phyloP scores from a whole-genome alignment of 1,139 yeast species.

The Candida sp. region DNA sequence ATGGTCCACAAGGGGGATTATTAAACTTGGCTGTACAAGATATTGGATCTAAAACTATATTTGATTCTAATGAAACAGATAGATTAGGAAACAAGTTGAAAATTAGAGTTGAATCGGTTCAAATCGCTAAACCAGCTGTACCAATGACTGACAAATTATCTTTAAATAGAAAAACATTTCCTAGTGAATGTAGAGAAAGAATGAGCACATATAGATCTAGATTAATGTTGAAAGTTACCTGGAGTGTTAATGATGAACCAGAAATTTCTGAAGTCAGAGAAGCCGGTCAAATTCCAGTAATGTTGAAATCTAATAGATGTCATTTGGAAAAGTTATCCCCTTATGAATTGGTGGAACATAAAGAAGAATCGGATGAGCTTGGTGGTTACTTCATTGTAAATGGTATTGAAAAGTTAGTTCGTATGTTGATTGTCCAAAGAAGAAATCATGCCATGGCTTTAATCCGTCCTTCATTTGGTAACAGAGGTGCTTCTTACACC shows the following conservation, averaged over 20 bases:
- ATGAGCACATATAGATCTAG: constrained; percentile 73
- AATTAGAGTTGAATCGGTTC: constrained; percentile 82
- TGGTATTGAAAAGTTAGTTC: constrained; percentile 93
- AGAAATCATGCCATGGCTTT: constrained; percentile 98
- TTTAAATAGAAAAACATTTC: constrained; percentile 76
- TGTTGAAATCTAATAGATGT: constrained; percentile 89
- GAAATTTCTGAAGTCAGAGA: constrained; percentile 81
- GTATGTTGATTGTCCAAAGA: constrained; percentile 98
- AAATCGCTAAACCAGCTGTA: constrained; percentile 79
- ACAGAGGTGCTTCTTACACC: constrained; percentile 90
- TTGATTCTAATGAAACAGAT: constrained; percentile 66
- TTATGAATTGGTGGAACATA: constrained; percentile 66
- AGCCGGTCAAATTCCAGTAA: constrained; percentile 88
- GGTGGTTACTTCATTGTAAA: constrained; percentile 97
- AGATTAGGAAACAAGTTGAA: constrained; percentile 80
- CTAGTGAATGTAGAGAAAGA: constrained; percentile 90
- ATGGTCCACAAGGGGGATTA: constrained; percentile 81
- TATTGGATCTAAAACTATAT: constrained; percentile 80
- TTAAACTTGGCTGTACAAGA: constrained; percentile 84
- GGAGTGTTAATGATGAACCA: constrained; percentile 86
- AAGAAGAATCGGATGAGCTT: constrained; percentile 92
- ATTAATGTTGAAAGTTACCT: constrained; percentile 71
- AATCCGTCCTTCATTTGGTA: constrained; percentile 89
- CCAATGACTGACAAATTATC: constrained; percentile 75
- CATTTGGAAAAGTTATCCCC: constrained; percentile 86